A percentile compares a stretch with the other conserved stretches of the same genome.
phyloP scores from a whole-genome alignment of 768 basidiomycete genomes.

The Sarcomyxa edulis region DNA sequence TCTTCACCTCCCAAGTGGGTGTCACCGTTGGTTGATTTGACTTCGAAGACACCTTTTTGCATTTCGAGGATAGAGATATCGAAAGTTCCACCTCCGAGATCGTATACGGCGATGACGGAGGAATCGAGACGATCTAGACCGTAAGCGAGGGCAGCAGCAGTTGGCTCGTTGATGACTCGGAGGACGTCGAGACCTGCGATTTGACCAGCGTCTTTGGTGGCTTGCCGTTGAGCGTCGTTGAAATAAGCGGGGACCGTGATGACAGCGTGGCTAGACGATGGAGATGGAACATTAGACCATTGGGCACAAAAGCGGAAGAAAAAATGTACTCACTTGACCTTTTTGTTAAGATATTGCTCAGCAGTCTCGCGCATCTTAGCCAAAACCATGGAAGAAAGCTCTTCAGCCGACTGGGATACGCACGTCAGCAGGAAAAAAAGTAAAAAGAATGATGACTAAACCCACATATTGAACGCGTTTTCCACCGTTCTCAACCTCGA shows the following conservation, averaged over 20 bases:
- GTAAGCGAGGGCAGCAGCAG: slow-evolving; percentile 96
- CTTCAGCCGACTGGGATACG: slow-evolving; percentile 67
- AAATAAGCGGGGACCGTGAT: slow-evolving; percentile 98
- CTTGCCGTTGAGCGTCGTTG: slow-evolving; percentile 99
- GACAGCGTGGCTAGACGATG: slow-evolving; percentile 63
- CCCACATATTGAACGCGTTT: slow-evolving; percentile 78
- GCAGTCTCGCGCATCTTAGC: slow-evolving; percentile 96
- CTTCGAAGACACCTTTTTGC: slow-evolving; percentile 99
- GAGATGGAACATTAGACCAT: too few relatives aligned
- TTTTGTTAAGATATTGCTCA: slow-evolving; percentile 88
- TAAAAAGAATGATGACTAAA: slow-evolving; percentile 10
- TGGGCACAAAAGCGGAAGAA: not conserved
- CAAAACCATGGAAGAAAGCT: slow-evolving; percentile 83
- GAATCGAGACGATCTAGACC: slow-evolving; percentile 89
- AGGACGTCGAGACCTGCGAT: slow-evolving; percentile 97
- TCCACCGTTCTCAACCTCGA: slow-evolving; percentile 81
- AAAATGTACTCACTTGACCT: slow-evolving; percentile 74
- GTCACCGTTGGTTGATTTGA: slow-evolving; percentile 99
- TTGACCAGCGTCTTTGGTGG: slow-evolving; percentile 96
- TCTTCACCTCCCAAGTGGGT: slow-evolving; percentile 97
- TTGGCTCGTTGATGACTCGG: slow-evolving; percentile 98
- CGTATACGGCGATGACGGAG: slow-evolving; percentile 92
- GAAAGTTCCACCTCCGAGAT: slow-evolving; percentile 97
- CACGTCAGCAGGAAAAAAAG: slow-evolving; percentile 4
- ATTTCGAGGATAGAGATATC: slow-evolving; percentile 99